Evolutionary conservation across 352 stramenopile genomes (phyloP), one percentile per base, ranked within the genome.

Genomic region (Phytopythium sindhum): DNA sequence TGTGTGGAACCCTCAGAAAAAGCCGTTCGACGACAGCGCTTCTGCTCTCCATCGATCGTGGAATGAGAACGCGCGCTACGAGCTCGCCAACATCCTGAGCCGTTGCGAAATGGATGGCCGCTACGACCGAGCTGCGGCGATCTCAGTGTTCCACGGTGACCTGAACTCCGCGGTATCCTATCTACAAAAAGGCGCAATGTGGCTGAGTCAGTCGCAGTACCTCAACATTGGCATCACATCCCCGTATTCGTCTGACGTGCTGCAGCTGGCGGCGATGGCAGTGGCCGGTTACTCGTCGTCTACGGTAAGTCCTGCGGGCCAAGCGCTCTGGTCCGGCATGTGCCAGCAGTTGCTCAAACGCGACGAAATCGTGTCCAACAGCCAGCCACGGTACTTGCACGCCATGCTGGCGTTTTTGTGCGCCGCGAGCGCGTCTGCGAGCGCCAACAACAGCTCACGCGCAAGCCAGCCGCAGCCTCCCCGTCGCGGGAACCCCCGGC

Each of bases 191-290:
- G 86, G 80, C 41, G 86, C 88, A 8, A 76, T 78, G 26, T 84
- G 71, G 70, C 60, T 91, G n/a, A 81, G 59, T 50, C 78, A 92
- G 58, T 70, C 80, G 45, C 78, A 89, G 50, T 71, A 79, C 44
- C 55, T 81, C 23, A 77, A 75, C 57, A 70, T 78, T 44, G 67
- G 65, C 0, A 54, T 72, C 54, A 62, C 59, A 47, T 69, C 64
- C 19, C 73, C 76, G 11, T 84, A 87, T 53, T 84, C 82, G 19
- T 65, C 85, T 1, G 88, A 96, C 57, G 71, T 96, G 21, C 66
- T 93, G n/a, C 83, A 95, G 64, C 80, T 96, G n/a, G 88, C 93
- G 9, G 88, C 88, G 0, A 96, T 96, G 88, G 88, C 88, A 2
- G 69, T 96, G 44, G 86, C 88, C 21, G 88, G 88, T 0, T 96